These are phyloP conservation scores for Cystobasidium tubakii DNA, from an alignment of 768 basidiomycete species.

Conservation along the genomic window DNA sequence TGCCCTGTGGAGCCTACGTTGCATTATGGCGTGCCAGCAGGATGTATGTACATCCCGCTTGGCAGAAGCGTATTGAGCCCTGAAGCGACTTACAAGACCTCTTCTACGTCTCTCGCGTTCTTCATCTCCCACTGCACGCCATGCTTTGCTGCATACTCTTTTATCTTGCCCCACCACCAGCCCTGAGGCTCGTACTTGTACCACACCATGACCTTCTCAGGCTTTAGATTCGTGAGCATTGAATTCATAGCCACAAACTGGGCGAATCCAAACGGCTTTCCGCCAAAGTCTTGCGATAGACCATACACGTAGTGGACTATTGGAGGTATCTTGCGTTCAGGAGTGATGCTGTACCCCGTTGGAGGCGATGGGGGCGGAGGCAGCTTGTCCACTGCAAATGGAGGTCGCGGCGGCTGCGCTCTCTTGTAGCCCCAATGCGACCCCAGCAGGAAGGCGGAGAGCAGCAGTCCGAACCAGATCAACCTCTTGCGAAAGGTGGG, in stretches of 20 bases:
- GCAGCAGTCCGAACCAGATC: background rate
- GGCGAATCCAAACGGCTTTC: slow-evolving; percentile 42
- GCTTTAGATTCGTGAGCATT: slow-evolving; percentile 46
- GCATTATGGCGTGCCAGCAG: no score
- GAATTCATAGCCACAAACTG: slow-evolving; percentile 48
- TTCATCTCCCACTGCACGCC: slow-evolving; percentile 37
- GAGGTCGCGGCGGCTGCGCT: slow-evolving; percentile 1
- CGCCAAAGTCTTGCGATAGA: slow-evolving; percentile 43
- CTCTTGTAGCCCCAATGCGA: slow-evolving; percentile 7
- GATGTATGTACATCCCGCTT: no score
- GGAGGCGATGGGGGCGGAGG: slow-evolving; percentile 8
- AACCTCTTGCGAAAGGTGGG: background rate
- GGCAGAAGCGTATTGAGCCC: no score
- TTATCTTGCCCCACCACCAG: slow-evolving; percentile 48
- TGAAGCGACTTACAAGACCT: slow-evolving; percentile 22
- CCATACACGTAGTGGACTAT: slow-evolving; percentile 50
- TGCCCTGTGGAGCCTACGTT: no score
- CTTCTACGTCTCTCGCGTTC: slow-evolving; percentile 17
- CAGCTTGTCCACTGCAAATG: slow-evolving; percentile 64
- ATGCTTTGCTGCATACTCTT: slow-evolving; percentile 38
- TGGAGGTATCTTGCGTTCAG: slow-evolving; percentile 57
- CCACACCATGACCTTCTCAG: slow-evolving; percentile 48
- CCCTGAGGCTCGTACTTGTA: slow-evolving; percentile 47
- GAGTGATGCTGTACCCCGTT: slow-evolving; percentile 52
- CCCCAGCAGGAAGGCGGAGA: slow-evolving; percentile 24